Evolutionary conservation across 164 flowering plant species (phyloP).

Genomic region (Akebia trifoliata): DNA sequence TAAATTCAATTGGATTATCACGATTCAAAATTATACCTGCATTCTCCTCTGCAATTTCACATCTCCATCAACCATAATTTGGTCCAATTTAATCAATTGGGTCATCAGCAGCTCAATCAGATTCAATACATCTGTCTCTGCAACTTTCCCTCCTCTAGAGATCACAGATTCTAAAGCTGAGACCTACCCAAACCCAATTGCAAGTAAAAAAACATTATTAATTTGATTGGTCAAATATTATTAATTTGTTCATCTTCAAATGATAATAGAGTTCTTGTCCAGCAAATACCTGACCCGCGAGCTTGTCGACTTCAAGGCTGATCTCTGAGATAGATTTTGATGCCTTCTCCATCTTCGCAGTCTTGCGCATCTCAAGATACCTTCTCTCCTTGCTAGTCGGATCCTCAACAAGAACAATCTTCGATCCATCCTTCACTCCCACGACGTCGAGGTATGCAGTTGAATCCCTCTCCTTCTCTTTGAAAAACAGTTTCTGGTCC

Average conservation of each 20-base stretch:
- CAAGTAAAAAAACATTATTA: background rate
- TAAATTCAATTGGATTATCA: background rate
- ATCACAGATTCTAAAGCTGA: slow-evolving; percentile 63
- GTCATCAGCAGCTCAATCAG: slow-evolving; percentile 81
- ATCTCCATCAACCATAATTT: slow-evolving; percentile 73
- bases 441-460: slow-evolving; percentile 57
- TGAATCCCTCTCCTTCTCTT: slow-evolving; percentile 80
- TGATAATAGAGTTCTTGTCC: too few species aligned
- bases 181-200: slow-evolving; percentile 46
- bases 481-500: slow-evolving; percentile 72
- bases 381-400: slow-evolving; percentile 71
- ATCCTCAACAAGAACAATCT: slow-evolving; percentile 72
- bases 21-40: slow-evolving; percentile 50
- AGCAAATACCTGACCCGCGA: slow-evolving; percentile 57
- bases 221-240: too few species aligned
- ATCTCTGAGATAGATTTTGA: slow-evolving; percentile 66
- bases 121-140: slow-evolving; percentile 52
- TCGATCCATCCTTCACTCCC: slow-evolving; percentile 79
- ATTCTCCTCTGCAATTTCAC: slow-evolving; percentile 79
- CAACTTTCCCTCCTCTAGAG: slow-evolving; percentile 66
- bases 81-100: slow-evolving; percentile 78
- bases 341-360: slow-evolving; percentile 72
- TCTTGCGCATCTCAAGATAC: slow-evolving; percentile 65
- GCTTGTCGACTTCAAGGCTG: slow-evolving; percentile 74
- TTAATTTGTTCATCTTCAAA: too few species aligned